Conservation (phyloP, 306 rosid species). For the Acacia melanoxylon region DNA sequence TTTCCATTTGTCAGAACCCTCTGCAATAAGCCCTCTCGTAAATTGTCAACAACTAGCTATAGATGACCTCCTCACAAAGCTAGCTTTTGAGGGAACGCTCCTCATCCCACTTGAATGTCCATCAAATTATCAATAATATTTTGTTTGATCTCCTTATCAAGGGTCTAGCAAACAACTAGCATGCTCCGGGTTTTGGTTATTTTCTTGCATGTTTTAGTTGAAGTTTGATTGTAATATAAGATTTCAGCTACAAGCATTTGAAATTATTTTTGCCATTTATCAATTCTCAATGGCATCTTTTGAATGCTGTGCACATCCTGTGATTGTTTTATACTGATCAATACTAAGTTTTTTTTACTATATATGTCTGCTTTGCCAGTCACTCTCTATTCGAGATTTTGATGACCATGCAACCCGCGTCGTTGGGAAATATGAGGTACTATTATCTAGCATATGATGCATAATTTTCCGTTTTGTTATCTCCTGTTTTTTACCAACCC, state of each 20-base stretch:
- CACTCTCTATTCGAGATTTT: slow-evolving; percentile 86
- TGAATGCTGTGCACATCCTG: not conserved
- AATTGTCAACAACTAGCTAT: not conserved
- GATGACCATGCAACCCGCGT: slow-evolving; percentile 83
- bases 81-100: not conserved
- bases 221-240: not conserved
- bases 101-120: not conserved
- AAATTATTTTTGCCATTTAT: not conserved
- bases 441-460: slow-evolving; percentile 11
- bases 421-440: slow-evolving; percentile 92
- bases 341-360: slow-evolving; percentile 21
- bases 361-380: slow-evolving; percentile 51
- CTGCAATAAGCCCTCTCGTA: not conserved
- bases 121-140: not conserved
- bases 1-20: not conserved
- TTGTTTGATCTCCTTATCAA: not conserved
- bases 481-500: not conserved
- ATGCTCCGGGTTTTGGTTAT: not conserved
- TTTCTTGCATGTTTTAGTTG: not conserved
- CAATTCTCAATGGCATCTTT: not conserved
- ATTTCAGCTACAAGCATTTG: not conserved
- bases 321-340: slow-evolving; percentile 17
- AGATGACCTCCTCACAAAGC: not conserved
- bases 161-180: not conserved
- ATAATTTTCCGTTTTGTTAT: slow-evolving; percentile 19